Base-by-base conservation (phyloP, 768 basidiomycete genomes). In the Russula brevipes region DNA sequence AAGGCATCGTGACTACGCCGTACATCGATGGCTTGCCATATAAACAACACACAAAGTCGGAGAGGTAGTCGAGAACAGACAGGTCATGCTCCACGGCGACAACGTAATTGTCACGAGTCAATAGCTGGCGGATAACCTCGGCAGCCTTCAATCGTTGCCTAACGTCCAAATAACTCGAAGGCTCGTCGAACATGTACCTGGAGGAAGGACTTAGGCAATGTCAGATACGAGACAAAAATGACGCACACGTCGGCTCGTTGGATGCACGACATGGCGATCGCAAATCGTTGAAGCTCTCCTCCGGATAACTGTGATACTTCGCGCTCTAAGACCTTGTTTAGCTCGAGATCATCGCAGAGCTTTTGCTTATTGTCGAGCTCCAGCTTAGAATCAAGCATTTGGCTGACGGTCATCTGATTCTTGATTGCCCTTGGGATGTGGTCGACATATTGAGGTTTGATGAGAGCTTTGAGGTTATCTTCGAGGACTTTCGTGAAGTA, bases 391-490 rank as follows among this genome's bases (percentile, higher is more conserved):
- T 94, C 89, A 64, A 99, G 85, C 96, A 99, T 98, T 71, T 92
- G 80, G 6, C 81, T 78, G 33, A 99, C 95, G 3, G 88, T 88
- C 81, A 91, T 82, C 53, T 78, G 80, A 58, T 89, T 94, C 76
- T 98, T 96, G 81, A 99, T 91, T 45, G 94, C 93, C 47, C 88
- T 85, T 4, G 97, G 97, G 70, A 99, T 98, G 74, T 98, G 95
- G 74, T 99, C 97, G 67, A 99, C 97, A 73, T 99, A 99, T 83
- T 99, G 97, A 1, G 97, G 97, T 76, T 99, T 99, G 75, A 98
- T 98, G 65, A 99, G 84, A 1, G 97, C 95, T 79, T 98, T 98
- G 73, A 98, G 79, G 72, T 99, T 94, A 76, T 99, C 97, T 76
- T 98, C 97, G 19, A 99, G 82, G 6, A 98, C 94, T 76, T 98